These are phyloP conservation scores for Alternaria atra DNA, from an alignment of 2,329 filamentous ascomycete species.

Conservation along the genomic window DNA sequence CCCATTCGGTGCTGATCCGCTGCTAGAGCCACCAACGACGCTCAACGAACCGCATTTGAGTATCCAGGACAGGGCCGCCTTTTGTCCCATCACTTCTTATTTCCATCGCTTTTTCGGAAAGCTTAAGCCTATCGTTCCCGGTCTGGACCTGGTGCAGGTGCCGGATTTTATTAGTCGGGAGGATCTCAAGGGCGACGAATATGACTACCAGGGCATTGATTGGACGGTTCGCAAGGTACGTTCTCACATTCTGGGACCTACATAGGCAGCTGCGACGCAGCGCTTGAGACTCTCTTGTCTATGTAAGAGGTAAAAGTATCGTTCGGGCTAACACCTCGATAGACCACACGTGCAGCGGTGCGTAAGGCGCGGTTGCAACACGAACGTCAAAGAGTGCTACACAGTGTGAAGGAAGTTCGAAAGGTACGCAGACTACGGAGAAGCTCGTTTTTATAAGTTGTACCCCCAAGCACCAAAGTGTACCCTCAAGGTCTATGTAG, in stretches of 20 bases:
- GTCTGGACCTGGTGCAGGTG: slow-evolving; percentile 35
- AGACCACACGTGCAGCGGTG: slow-evolving; percentile 35
- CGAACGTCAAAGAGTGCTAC: slow-evolving; percentile 33
- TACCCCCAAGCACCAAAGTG: no score
- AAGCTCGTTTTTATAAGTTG: no score
- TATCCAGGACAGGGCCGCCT: slow-evolving; percentile 41
- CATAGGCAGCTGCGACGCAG: background rate
- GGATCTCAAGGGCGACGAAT: slow-evolving; percentile 45
- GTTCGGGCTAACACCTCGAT: background rate
- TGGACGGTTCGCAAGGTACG: slow-evolving; percentile 41
- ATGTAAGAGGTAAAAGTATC: background rate
- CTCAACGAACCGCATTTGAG: slow-evolving; percentile 40
- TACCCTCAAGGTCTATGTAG: no score
- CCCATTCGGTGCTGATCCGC: slow-evolving; percentile 25
- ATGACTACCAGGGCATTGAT: slow-evolving; percentile 52
- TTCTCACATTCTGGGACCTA: background rate
- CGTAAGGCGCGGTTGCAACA: slow-evolving; percentile 35
- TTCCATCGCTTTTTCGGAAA: slow-evolving; percentile 31
- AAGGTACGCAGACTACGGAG: slow-evolving; percentile 23
- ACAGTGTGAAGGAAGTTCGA: slow-evolving; percentile 25
- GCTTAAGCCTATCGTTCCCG: slow-evolving; percentile 24
- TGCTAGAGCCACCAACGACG: slow-evolving; percentile 34
- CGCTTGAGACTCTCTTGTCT: background rate
- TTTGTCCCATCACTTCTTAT: slow-evolving; percentile 41
- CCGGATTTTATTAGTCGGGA: slow-evolving; percentile 42